Conservation (phyloP, 148 eudicot genomes). For the Rheum nobile region DNA sequence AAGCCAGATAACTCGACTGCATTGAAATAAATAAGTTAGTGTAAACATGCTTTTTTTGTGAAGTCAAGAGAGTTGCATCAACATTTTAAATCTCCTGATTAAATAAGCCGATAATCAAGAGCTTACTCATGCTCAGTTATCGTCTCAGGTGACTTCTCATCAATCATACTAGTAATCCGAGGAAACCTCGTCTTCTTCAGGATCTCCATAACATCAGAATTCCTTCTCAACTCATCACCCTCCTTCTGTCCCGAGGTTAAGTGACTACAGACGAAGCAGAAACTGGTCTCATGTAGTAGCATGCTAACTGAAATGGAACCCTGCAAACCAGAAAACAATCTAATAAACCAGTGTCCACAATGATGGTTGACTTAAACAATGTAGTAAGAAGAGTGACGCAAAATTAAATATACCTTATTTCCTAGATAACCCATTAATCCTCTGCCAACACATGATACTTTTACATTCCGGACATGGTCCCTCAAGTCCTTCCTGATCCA, state of each 20-base stretch:
- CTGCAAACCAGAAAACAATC: conserved; percentile 22
- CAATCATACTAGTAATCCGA: conserved; percentile 36
- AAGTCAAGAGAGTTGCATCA: not conserved
- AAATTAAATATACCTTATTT: conserved; percentile 53
- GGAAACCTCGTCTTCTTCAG: conserved; percentile 90
- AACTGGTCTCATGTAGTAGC: conserved; percentile 87
- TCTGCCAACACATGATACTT: conserved; percentile 90
- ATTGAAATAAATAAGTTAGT: conserved; percentile 10
- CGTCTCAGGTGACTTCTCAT: conserved; percentile 86
- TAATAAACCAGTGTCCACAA: not conserved
- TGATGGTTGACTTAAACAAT: not conserved
- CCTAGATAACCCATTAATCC: conserved; percentile 99
- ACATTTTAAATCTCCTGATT: not conserved
- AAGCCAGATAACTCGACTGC: conserved; percentile 92
- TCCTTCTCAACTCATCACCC: conserved; percentile 87
- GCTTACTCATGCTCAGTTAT: conserved; percentile 90
- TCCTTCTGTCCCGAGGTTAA: conserved; percentile 93
- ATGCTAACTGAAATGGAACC: conserved; percentile 95
- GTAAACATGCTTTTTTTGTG: not conserved
- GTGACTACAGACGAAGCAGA: conserved; percentile 93
- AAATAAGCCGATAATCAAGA: not conserved
- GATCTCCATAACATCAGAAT: conserved; percentile 90
- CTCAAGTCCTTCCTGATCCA: conserved; percentile 83
- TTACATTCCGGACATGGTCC: conserved; percentile 73
- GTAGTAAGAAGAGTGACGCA: not conserved